Evolutionary conservation across 768 basidiomycete genomes (phyloP).

Genomic region (Hemileccinum impolitum): DNA sequence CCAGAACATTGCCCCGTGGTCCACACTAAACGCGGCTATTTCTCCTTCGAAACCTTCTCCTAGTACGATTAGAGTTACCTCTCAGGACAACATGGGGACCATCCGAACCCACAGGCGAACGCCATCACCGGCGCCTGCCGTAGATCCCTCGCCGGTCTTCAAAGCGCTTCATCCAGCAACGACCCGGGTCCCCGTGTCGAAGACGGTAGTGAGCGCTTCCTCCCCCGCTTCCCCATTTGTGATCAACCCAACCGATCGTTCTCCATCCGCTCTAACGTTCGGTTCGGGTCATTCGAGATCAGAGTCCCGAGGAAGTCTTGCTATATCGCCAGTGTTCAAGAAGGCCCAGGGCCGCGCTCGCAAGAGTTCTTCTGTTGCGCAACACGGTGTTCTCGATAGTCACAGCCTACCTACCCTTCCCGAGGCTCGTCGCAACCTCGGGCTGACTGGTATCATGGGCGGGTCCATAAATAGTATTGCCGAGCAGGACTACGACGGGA

Average conservation of each 20-base stretch:
- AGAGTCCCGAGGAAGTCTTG: conserved; percentile 18
- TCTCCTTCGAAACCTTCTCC: conserved; percentile 37
- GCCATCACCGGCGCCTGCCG: conserved; percentile 54
- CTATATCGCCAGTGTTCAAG: conserved; percentile 35
- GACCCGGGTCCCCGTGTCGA: conserved; percentile 19
- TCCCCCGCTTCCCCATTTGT: conserved; percentile 27
- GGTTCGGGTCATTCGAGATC: conserved; percentile 34
- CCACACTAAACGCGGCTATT: conserved; percentile 38
- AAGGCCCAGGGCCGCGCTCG: conserved; percentile 22
- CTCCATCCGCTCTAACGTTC: conserved; percentile 37
- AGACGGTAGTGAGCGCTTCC: conserved; percentile 23
- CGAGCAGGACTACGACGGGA: conserved; percentile 45
- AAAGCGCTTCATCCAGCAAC: conserved; percentile 54
- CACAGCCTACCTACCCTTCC: conserved; percentile 41
- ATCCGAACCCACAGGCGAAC: conserved; percentile 47
- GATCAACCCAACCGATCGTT: conserved; percentile 12
- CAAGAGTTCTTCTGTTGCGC: conserved; percentile 24
- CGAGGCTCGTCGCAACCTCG: conserved; percentile 53
- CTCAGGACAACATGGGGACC: conserved; percentile 28
- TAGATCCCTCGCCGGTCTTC: conserved; percentile 57
- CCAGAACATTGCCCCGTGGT: conserved; percentile 65
- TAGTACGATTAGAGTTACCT: conserved; percentile 13
- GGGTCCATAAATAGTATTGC: conserved; percentile 49
- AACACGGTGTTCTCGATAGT: conserved; percentile 13
- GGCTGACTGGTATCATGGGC: conserved; percentile 67